These are phyloP conservation scores for Cutaneotrichosporon sp. DNA, from an alignment of 1,284 basidiomycete genomes.

Conservation along the genomic window DNA sequence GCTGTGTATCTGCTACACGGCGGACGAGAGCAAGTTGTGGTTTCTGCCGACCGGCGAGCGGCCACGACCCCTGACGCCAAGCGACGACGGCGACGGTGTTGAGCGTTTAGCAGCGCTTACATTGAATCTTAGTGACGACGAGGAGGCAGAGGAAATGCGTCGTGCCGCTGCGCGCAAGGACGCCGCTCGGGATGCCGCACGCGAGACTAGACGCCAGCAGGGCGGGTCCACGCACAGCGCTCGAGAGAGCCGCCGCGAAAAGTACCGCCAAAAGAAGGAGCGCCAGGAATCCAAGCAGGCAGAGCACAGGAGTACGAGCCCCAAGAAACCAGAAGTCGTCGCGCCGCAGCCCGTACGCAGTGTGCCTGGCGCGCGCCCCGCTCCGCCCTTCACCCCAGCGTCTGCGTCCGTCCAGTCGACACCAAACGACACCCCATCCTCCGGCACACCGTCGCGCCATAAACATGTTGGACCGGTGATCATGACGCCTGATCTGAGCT, in stretches of 20 bases:
- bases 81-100: slow-evolving; percentile 13
- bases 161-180: not conserved
- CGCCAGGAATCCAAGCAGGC: not conserved
- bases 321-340: not conserved
- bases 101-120: slow-evolving; percentile 1
- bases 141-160: not conserved
- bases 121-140: slow-evolving; percentile 6
- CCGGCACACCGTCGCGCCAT: slow-evolving; percentile 5
- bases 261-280: slow-evolving; percentile 14
- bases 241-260: slow-evolving; percentile 9
- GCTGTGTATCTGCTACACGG: slow-evolving; percentile 44
- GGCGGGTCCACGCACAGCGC: slow-evolving; percentile 12
- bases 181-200: not conserved
- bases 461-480: slow-evolving; percentile 16
- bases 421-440: not conserved
- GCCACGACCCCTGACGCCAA: not conserved
- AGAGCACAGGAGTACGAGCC: no score
- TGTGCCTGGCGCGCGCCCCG: not conserved
- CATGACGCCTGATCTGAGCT: slow-evolving; percentile 29
- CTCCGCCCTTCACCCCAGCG: slow-evolving; percentile 7
- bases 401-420: slow-evolving; percentile 31
- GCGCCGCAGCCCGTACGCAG: not conserved
- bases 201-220: slow-evolving; percentile 3
- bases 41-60: slow-evolving; percentile 26
- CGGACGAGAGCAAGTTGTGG: slow-evolving; percentile 47